Evolutionary conservation across 495 filamentous ascomycete species (phyloP).

Genomic region (Ramalina peruviana): DNA sequence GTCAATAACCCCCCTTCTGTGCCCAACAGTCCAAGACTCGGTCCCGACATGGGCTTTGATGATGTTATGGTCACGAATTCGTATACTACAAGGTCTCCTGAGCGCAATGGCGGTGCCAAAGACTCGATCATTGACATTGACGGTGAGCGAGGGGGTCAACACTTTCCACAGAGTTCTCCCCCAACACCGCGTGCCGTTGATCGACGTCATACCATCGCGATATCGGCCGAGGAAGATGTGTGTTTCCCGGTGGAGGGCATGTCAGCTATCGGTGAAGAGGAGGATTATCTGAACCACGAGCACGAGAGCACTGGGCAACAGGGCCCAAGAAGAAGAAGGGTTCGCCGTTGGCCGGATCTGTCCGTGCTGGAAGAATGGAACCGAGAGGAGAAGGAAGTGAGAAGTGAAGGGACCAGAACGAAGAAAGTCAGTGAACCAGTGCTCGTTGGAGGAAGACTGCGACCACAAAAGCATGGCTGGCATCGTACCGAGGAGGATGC

Average conservation of each 20-base stretch:
- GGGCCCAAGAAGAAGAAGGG: slow-evolving; percentile 38
- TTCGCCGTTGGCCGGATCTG: slow-evolving; percentile 54
- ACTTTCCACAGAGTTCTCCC: slow-evolving; percentile 15
- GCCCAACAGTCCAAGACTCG: slow-evolving; percentile 56
- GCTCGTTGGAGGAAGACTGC: slow-evolving; percentile 73
- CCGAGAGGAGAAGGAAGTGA: slow-evolving; percentile 75
- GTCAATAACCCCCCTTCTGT: slow-evolving; percentile 96
- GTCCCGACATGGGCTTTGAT: slow-evolving; percentile 52
- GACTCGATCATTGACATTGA: slow-evolving; percentile 50
- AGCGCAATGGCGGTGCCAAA: slow-evolving; percentile 29
- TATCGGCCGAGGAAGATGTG: slow-evolving; percentile 70
- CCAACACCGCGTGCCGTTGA: slow-evolving; percentile 25
- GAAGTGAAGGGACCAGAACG: slow-evolving; percentile 70
- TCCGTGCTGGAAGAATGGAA: slow-evolving; percentile 81
- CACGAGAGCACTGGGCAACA: slow-evolving; percentile 21
- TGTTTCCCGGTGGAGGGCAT: slow-evolving; percentile 75
- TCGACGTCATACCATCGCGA: slow-evolving; percentile 35
- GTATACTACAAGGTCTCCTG: slow-evolving; percentile 29
- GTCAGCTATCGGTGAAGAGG: slow-evolving; percentile 72
- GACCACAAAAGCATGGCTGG: slow-evolving; percentile 70
- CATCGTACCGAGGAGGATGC: slow-evolving; percentile 78
- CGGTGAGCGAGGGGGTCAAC: slow-evolving; percentile 23
- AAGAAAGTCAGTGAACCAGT: slow-evolving; percentile 92
- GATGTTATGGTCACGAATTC: slow-evolving; percentile 62
- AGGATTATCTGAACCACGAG: slow-evolving; percentile 42